Percentiles rank a stretch among this genome's conserved stretches.
phyloP scores from a whole-genome alignment of 2,329 filamentous ascomycete genomes.

The Thielaviopsis euricoi region DNA sequence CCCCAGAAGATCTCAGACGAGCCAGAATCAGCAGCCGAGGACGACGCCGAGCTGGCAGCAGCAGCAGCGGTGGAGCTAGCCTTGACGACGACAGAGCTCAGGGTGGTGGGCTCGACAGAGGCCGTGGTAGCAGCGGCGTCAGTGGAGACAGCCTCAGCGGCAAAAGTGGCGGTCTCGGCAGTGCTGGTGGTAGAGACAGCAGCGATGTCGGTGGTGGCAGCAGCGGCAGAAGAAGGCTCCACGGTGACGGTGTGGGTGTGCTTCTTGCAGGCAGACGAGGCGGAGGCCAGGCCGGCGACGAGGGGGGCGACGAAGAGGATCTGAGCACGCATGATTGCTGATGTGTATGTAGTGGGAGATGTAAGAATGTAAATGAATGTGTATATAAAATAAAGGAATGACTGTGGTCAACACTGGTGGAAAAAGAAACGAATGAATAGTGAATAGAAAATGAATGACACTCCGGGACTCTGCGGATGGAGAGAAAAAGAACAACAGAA shows the following conservation, averaged over 20 bases:
- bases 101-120: neutral
- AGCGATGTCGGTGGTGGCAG: no score
- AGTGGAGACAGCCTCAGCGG: neutral
- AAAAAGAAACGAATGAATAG: neutral
- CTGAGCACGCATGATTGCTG: neutral
- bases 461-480: neutral
- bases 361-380: neutral
- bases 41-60: neutral
- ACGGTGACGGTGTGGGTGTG: neutral
- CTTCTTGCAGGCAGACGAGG: neutral
- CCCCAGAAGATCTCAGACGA: slow-evolving; percentile 2
- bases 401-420: neutral
- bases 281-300: neutral
- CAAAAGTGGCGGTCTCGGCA: neutral
- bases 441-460: neutral
- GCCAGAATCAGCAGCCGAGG: neutral
- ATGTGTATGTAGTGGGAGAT: no score
- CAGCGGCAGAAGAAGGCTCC: no score
- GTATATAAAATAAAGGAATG: neutral
- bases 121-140: neutral
- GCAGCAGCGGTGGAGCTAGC: neutral
- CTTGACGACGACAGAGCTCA: neutral
- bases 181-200: neutral
- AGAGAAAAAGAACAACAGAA: neutral
- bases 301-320: neutral